phyloP scores from a whole-genome alignment of 257 asterid species.

The Solanum paucissectum region DNA sequence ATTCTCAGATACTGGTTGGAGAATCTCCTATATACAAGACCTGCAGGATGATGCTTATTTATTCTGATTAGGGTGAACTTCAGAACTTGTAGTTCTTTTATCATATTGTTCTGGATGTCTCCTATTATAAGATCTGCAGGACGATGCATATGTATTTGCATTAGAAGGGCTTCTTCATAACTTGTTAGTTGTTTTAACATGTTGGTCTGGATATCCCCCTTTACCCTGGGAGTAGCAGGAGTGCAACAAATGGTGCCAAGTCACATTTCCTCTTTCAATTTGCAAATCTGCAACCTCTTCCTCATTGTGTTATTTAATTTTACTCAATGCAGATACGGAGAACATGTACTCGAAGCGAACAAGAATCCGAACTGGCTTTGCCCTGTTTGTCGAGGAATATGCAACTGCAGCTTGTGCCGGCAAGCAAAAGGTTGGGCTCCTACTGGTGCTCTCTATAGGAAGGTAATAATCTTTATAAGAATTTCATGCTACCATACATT shows the following conservation, averaged over 20 bases:
- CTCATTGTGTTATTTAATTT: background rate
- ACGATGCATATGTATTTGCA: background rate
- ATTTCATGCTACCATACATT: background rate
- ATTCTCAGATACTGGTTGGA: background rate
- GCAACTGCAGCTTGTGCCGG: constrained; percentile 97
- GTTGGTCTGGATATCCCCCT: background rate
- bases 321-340: constrained; percentile 59
- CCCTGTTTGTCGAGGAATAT: constrained; percentile 89
- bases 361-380: constrained; percentile 82
- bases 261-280: background rate
- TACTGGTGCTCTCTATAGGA: constrained; percentile 72
- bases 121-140: background rate
- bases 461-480: constrained; percentile 28
- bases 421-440: constrained; percentile 97
- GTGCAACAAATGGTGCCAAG: background rate
- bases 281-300: background rate
- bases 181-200: background rate
- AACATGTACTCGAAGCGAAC: constrained; percentile 82
- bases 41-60: background rate
- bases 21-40: background rate
- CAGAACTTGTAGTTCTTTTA: background rate
- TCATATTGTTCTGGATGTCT: background rate
- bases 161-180: background rate
- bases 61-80: background rate
- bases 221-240: background rate